Conservation (phyloP, 75 land plant genomes). For the Selaginella tamariscina region DNA sequence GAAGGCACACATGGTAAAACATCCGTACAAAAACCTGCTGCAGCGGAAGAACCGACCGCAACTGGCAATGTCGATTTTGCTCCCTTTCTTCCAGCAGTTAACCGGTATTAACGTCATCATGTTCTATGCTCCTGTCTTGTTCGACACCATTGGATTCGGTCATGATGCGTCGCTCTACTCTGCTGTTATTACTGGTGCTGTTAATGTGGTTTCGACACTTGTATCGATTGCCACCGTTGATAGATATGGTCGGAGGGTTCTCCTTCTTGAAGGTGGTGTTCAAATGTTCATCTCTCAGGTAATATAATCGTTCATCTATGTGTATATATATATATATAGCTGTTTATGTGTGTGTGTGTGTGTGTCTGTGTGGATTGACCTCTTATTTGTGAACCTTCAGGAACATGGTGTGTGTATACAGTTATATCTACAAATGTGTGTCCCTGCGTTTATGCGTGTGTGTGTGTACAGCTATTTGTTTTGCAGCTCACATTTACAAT, state of each 20-base stretch:
- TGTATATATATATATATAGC: no score
- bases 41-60: constrained; percentile 43
- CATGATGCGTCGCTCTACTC: constrained; percentile 31
- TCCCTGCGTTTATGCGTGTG: no score
- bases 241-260: constrained; percentile 26
- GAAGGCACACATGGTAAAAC: constrained; percentile 34
- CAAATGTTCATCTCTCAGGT: constrained; percentile 49
- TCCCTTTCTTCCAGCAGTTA: constrained; percentile 52
- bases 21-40: constrained; percentile 45
- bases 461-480: no score
- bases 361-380: background rate
- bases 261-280: constrained; percentile 37
- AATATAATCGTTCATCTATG: no score
- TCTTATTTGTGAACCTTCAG: no score
- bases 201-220: constrained; percentile 27
- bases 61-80: constrained; percentile 38
- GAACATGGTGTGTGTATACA: no score
- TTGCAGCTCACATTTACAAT: no score
- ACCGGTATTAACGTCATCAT: constrained; percentile 55
- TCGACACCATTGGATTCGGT: constrained; percentile 34
- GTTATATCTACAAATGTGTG: no score
- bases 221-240: constrained; percentile 36
- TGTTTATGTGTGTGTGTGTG: background rate
- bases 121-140: constrained; percentile 66
- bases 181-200: constrained; percentile 32